Evolutionary conservation across 257 asterid species (phyloP).

Genomic region (Ilex aquifolium): DNA sequence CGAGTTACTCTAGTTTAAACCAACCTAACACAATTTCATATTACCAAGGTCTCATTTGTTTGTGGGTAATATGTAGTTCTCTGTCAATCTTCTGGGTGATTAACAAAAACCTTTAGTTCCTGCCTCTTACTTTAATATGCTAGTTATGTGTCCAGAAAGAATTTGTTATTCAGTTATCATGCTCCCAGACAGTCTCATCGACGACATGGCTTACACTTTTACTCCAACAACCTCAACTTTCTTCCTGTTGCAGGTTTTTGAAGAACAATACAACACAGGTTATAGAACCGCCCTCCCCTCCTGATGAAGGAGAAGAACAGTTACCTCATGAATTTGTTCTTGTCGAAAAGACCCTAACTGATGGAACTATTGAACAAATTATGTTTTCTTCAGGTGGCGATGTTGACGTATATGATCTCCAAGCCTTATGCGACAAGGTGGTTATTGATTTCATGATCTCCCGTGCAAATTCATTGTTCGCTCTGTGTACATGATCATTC

Average conservation of each 20-base stretch:
- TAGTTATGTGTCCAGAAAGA: too few relatives aligned
- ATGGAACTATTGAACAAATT: constrained; percentile 78
- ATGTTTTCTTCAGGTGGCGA: constrained; percentile 84
- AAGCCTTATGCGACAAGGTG: constrained; percentile 92
- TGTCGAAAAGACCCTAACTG: constrained; percentile 66
- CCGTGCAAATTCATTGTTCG: too few relatives aligned
- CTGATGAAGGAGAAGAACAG: constrained; percentile 58
- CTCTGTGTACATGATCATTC: too few relatives aligned
- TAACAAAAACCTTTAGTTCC: too few relatives aligned
- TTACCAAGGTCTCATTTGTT: too few relatives aligned
- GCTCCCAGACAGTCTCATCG: not conserved
- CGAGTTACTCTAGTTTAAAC: too few relatives aligned
- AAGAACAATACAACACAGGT: constrained; percentile 63
- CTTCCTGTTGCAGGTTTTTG: constrained; percentile 45
- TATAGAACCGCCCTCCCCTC: constrained; percentile 57
- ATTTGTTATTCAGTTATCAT: not conserved
- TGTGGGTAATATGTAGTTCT: too few relatives aligned
- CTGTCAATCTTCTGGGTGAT: too few relatives aligned
- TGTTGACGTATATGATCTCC: constrained; percentile 83
- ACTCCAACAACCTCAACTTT: constrained; percentile 3
- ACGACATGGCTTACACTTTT: not conserved
- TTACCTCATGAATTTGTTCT: constrained; percentile 85
- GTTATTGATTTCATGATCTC: not conserved
- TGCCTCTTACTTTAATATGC: too few relatives aligned
- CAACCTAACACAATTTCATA: too few relatives aligned